phyloP scores from a whole-genome alignment of 768 basidiomycete genomes.

The Auricularia auricula-judae region DNA sequence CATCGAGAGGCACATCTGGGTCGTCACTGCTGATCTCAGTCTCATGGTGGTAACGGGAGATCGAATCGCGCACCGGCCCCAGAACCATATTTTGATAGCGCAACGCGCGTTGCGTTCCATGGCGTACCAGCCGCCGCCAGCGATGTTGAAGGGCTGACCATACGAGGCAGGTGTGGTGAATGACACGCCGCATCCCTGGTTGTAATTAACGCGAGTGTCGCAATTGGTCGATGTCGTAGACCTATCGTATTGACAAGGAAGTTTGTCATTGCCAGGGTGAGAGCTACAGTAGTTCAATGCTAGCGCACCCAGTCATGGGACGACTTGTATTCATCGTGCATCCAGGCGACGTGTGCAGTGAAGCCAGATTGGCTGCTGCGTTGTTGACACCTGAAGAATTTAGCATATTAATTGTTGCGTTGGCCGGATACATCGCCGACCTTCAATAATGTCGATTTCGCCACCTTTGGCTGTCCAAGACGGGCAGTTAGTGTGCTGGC shows the following conservation, averaged over 20 bases:
- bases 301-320: constrained; percentile 36
- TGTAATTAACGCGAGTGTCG: constrained; percentile 37
- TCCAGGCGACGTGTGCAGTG: constrained; percentile 41
- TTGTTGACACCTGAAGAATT: constrained; percentile 35
- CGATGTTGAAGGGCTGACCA: constrained; percentile 36
- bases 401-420: background rate
- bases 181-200: constrained; percentile 50
- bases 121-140: constrained; percentile 52
- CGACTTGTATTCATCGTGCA: constrained; percentile 36
- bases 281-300: background rate
- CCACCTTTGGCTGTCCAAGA: constrained; percentile 17
- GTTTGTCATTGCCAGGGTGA: too few relatives aligned
- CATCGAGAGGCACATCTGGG: constrained; percentile 28
- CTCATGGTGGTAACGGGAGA: background rate
- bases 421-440: constrained; percentile 14
- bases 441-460: constrained; percentile 51
- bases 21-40: constrained; percentile 24
- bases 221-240: constrained; percentile 33
- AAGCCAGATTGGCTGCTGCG: constrained; percentile 33
- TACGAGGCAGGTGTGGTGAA: constrained; percentile 25
- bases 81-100: constrained; percentile 55
- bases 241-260: constrained; percentile 16
- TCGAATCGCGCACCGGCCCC: constrained; percentile 15
- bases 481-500: too few relatives aligned
- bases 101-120: constrained; percentile 29